phyloP scores from a whole-genome alignment of 1,284 basidiomycete genomes.

The Malassezia equina region DNA sequence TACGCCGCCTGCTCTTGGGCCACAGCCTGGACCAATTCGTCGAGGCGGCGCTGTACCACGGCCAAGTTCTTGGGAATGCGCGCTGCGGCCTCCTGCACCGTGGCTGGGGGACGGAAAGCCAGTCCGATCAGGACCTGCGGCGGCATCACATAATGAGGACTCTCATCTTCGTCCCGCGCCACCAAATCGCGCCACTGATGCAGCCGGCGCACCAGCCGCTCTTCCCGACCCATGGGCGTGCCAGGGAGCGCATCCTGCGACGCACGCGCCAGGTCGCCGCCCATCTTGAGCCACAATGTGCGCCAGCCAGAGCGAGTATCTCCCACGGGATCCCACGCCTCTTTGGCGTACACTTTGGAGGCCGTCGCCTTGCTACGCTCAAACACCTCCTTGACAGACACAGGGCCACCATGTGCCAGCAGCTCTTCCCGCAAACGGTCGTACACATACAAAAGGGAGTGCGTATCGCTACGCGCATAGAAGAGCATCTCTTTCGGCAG shows the following conservation, averaged over 20 bases:
- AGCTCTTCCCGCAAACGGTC: constrained; percentile 82
- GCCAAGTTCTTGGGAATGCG: constrained; percentile 21
- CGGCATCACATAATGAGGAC: constrained; percentile 52
- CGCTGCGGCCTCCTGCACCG: constrained; percentile 21
- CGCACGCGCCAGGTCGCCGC: constrained; percentile 47
- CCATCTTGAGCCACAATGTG: constrained; percentile 41
- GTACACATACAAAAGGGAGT: constrained; percentile 85
- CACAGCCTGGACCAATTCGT: constrained; percentile 29
- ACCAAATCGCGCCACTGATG: constrained; percentile 76
- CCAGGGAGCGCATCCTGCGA: constrained; percentile 22
- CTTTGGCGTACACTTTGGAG: constrained; percentile 40
- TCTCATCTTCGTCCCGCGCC: constrained; percentile 79
- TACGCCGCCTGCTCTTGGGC: constrained; percentile 23
- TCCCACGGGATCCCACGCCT: constrained; percentile 38
- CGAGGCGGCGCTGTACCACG: constrained; percentile 23
- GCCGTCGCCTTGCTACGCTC: constrained; percentile 32
- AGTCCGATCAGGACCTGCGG: constrained; percentile 28
- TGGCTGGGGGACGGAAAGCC: constrained; percentile 31
- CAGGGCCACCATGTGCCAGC: constrained; percentile 51
- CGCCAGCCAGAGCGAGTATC: constrained; percentile 39
- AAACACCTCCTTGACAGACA: constrained; percentile 40
- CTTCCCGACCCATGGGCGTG: constrained; percentile 48
- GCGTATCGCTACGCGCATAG: constrained; percentile 91
- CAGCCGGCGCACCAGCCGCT: constrained; percentile 58
- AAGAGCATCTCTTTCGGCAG: constrained; percentile 76